A percentile compares a stretch with the other conserved stretches of the same genome.
Evolutionary conservation across 2,329 filamentous ascomycete genomes (phyloP).

Genomic region (Furcasterigmium furcatum): DNA sequence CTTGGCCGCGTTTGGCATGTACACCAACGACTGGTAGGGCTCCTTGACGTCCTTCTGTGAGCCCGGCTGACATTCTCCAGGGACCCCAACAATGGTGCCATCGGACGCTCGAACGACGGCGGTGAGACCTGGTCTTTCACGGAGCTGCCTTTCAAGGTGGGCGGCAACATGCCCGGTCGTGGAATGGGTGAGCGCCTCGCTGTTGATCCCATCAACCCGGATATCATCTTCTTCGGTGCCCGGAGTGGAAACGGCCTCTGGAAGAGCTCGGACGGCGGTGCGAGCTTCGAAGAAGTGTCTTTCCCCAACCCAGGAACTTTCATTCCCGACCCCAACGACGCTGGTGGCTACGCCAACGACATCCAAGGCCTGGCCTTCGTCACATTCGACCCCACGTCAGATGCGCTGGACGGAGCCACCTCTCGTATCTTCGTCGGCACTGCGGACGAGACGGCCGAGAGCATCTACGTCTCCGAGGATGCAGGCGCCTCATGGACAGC

Average conservation of each 20-base stretch:
- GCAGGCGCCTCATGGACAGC: constrained; percentile 50
- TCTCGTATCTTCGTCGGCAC: constrained; percentile 55
- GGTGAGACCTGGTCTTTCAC: constrained; percentile 49
- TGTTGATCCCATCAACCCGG: constrained; percentile 54
- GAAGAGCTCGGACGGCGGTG: constrained; percentile 54
- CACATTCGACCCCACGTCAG: constrained; percentile 52
- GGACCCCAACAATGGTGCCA: constrained; percentile 54
- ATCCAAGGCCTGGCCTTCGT: constrained; percentile 46
- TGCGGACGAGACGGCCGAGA: constrained; percentile 47
- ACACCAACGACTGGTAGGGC: constrained; percentile 52
- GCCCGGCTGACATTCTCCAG: constrained; percentile 11
- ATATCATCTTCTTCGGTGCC: constrained; percentile 56
- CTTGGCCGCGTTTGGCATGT: constrained; percentile 53
- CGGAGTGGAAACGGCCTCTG: constrained; percentile 57
- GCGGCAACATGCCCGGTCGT: constrained; percentile 59
- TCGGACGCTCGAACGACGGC: constrained; percentile 50
- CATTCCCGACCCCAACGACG: constrained; percentile 38
- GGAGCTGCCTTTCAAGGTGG: constrained; percentile 54
- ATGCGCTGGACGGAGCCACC: constrained; percentile 40
- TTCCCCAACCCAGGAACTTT: constrained; percentile 50
- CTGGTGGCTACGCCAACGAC: constrained; percentile 41
- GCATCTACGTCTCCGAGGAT: constrained; percentile 51
- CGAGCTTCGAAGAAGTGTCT: constrained; percentile 48
- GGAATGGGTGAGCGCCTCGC: constrained; percentile 57
- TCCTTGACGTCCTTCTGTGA: neutral